A percentile compares a stretch with the other conserved stretches of the same genome.
Conservation (phyloP, 306 rosid genomes). For the Citrullus colocynthis region DNA sequence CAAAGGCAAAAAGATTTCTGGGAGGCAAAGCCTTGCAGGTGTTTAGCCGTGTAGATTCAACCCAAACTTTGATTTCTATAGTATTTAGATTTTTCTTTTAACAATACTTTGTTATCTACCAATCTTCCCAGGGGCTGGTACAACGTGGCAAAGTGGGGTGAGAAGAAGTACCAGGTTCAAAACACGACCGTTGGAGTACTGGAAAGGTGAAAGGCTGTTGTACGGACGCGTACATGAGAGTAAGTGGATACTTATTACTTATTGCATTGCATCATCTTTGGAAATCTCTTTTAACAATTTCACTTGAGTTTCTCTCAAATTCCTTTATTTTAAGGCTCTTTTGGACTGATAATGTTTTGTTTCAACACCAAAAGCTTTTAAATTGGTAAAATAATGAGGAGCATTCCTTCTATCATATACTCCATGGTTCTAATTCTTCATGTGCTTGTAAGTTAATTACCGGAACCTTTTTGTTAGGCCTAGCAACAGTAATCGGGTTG, state of each 20-base stretch:
- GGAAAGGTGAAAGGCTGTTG: constrained; percentile 76
- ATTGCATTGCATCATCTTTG: neutral
- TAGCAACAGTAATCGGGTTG: constrained; percentile 69
- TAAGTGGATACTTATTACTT: constrained; percentile 18
- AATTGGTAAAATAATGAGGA: neutral
- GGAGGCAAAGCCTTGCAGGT: constrained; percentile 74
- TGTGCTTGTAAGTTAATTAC: neutral
- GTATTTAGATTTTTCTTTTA: neutral
- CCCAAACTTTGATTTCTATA: constrained; percentile 8
- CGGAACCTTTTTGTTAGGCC: constrained; percentile 24
- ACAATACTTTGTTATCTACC: neutral
- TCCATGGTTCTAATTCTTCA: neutral
- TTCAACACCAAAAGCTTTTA: neutral
- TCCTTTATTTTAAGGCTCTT: neutral
- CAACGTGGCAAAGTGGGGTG: constrained; percentile 46
- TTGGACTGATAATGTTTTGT: neutral
- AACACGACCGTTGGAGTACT: constrained; percentile 75
- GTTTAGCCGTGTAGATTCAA: constrained; percentile 10
- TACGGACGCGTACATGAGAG: constrained; percentile 69
- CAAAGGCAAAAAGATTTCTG: constrained; percentile 12
- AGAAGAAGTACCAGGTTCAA: constrained; percentile 76
- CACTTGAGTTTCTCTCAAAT: neutral
- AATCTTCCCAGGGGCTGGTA: constrained; percentile 50
- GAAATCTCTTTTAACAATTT: neutral
- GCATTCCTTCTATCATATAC: neutral